phyloP scores from a whole-genome alignment of 2,329 filamentous ascomycete species.

The Cladosporium austrohemisphaericum region DNA sequence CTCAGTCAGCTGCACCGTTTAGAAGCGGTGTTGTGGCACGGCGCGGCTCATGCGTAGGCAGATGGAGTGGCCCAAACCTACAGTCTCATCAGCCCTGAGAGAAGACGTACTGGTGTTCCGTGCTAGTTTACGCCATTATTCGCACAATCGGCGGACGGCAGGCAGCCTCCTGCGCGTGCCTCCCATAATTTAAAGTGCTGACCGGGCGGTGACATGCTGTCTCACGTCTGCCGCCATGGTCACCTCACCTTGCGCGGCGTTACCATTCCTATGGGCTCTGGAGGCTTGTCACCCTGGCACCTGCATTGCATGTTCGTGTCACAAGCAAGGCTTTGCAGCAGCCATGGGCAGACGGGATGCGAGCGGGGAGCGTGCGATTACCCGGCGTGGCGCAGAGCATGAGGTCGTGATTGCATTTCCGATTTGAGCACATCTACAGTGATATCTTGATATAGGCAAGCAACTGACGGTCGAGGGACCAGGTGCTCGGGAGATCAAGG shows the following conservation, averaged over 20 bases:
- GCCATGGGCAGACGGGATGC: background rate
- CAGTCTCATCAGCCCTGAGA: constrained; percentile 3
- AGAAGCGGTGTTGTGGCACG: constrained; percentile 1
- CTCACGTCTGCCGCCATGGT: constrained; percentile 8
- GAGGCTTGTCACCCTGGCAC: constrained; percentile 12
- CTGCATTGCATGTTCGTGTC: constrained; percentile 3
- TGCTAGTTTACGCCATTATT: constrained; percentile 4
- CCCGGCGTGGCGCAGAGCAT: constrained; percentile 8
- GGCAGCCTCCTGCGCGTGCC: constrained; percentile 2
- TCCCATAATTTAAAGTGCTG: constrained; percentile 4
- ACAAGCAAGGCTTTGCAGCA: constrained; percentile 5
- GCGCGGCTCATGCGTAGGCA: background rate
- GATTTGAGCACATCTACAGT: too few relatives aligned
- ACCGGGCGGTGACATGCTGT: constrained; percentile 10
- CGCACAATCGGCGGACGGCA: too few relatives aligned
- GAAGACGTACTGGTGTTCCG: background rate
- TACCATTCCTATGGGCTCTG: constrained; percentile 1
- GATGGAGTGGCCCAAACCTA: constrained; percentile 8
- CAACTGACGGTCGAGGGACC: too few relatives aligned
- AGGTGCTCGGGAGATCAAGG: too few relatives aligned
- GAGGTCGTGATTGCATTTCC: too few relatives aligned
- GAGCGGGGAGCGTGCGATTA: background rate
- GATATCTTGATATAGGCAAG: too few relatives aligned
- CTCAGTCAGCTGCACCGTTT: constrained; percentile 8
- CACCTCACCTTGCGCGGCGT: constrained; percentile 9